These are phyloP conservation scores for Neurospora tetrasperma DNA, from an alignment of 495 filamentous ascomycete genomes.

Conservation along the genomic window DNA sequence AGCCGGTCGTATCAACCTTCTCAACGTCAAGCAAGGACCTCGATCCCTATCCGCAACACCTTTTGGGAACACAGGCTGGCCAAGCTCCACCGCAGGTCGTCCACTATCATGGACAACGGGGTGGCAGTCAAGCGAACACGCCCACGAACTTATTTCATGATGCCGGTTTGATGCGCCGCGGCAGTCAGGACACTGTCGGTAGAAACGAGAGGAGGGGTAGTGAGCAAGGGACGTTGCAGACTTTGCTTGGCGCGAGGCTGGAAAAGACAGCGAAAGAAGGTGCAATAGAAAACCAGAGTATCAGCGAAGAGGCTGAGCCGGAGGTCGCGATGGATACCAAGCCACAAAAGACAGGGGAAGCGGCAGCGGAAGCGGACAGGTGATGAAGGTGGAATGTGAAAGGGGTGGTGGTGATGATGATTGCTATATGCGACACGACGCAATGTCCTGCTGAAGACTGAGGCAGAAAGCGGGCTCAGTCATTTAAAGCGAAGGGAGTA, in stretches of 20 bases:
- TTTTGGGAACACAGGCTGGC: slow-evolving; percentile 46
- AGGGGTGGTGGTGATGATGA: not conserved
- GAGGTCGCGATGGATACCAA: not conserved
- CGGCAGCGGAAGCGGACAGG: slow-evolving; percentile 3
- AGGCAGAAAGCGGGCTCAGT: not conserved
- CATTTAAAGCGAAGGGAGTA: not conserved
- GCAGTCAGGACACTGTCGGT: slow-evolving; percentile 30
- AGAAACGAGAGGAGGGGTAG: slow-evolving; percentile 17
- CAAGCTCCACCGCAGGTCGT: slow-evolving; percentile 51
- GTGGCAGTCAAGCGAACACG: slow-evolving; percentile 51
- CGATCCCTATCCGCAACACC: slow-evolving; percentile 58
- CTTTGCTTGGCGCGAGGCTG: slow-evolving; percentile 28
- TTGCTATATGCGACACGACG: not conserved
- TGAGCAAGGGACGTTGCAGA: slow-evolving; percentile 22
- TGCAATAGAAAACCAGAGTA: not conserved
- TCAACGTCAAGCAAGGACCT: slow-evolving; percentile 68
- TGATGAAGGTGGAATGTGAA: slow-evolving; percentile 12
- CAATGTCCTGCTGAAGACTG: not conserved
- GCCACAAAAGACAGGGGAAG: not conserved
- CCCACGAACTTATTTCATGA: slow-evolving; percentile 39
- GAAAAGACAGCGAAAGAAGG: slow-evolving; percentile 4
- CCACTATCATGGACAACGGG: slow-evolving; percentile 49
- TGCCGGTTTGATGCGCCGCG: slow-evolving; percentile 23
- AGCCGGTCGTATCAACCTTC: slow-evolving; percentile 61
- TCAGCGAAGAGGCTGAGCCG: not conserved